phyloP scores from a whole-genome alignment of 176 grass and related monocot species.

The Avena sativa region DNA sequence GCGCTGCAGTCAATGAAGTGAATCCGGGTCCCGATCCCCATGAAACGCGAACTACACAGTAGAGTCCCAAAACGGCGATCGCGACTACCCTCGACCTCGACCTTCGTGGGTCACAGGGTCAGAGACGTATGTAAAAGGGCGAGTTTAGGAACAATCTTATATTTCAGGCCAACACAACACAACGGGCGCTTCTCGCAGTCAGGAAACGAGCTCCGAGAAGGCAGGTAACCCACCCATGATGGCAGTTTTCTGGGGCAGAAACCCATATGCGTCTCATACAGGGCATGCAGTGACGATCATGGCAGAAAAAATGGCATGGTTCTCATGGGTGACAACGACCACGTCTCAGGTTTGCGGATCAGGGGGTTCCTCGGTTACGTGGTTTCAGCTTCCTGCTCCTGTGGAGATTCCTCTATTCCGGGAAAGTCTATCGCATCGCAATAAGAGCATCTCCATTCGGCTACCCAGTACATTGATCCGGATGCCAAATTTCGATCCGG shows the following conservation, averaged over 20 bases:
- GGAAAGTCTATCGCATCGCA: background rate
- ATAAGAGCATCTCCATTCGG: too few species aligned
- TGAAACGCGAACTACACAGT: background rate
- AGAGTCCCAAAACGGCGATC: background rate
- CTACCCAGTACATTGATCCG: too few species aligned
- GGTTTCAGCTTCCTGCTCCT: background rate
- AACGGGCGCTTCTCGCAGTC: slow-evolving; percentile 34
- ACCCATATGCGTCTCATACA: background rate
- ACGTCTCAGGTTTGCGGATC: background rate
- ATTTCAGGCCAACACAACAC: slow-evolving; percentile 8
- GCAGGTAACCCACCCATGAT: background rate
- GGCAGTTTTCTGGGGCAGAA: slow-evolving; percentile 26
- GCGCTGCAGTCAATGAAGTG: slow-evolving; percentile 40
- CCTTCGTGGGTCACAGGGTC: too few species aligned
- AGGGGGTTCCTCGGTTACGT: slow-evolving; percentile 7
- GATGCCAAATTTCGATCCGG: too few species aligned
- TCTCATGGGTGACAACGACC: background rate
- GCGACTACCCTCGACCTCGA: background rate
- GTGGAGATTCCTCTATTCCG: slow-evolving; percentile 44
- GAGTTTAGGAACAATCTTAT: slow-evolving; percentile 28
- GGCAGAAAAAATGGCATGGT: slow-evolving; percentile 7
- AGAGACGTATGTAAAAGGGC: background rate
- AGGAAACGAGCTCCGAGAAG: background rate
- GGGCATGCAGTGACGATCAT: background rate
- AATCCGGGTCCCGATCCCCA: background rate